These are phyloP conservation scores for Sphagnurus paluster DNA, from an alignment of 1,284 basidiomycete genomes.

Conservation along the genomic window DNA sequence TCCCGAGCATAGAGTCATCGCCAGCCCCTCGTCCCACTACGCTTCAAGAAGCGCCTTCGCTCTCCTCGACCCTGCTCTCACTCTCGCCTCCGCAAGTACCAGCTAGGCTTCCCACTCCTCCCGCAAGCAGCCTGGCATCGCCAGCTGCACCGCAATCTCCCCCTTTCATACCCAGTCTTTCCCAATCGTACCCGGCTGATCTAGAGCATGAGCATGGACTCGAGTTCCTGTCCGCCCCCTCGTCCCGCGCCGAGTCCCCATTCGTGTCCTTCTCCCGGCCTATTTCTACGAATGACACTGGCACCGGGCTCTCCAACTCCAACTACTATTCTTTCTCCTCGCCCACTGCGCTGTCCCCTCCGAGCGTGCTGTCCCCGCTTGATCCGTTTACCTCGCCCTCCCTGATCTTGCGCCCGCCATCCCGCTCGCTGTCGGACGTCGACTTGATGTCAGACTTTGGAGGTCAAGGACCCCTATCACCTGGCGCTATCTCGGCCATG, in stretches of 20 bases:
- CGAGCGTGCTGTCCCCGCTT: not conserved
- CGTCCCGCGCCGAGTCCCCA: constrained; percentile 40
- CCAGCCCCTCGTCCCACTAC: constrained; percentile 18
- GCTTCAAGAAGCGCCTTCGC: constrained; percentile 22
- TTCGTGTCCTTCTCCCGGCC: constrained; percentile 33
- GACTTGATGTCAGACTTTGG: constrained; percentile 22
- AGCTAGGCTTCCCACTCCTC: constrained; percentile 8
- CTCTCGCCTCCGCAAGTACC: constrained; percentile 3
- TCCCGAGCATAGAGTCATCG: constrained; percentile 23
- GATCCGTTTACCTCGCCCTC: constrained; percentile 1
- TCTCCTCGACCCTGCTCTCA: constrained; percentile 18
- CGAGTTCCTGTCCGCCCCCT: constrained; percentile 42
- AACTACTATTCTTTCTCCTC: constrained; percentile 20
- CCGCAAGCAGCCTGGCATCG: constrained; percentile 12
- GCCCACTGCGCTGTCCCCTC: constrained; percentile 6
- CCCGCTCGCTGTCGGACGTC: constrained; percentile 19
- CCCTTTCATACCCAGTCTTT: constrained; percentile 36
- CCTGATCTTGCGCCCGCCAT: constrained; percentile 11
- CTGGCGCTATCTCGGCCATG: constrained; percentile 15
- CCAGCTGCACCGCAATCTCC: constrained; percentile 15
- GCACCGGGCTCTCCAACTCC: constrained; percentile 7
- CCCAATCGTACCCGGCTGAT: constrained; percentile 40
- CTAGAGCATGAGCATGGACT: constrained; percentile 41
- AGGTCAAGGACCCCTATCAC: constrained; percentile 14
- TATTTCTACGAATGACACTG: constrained; percentile 8